These are phyloP conservation scores for Gamsiella multidivaricata DNA, from an alignment of 192 early-diverging fungal species.

Conservation along the genomic window DNA sequence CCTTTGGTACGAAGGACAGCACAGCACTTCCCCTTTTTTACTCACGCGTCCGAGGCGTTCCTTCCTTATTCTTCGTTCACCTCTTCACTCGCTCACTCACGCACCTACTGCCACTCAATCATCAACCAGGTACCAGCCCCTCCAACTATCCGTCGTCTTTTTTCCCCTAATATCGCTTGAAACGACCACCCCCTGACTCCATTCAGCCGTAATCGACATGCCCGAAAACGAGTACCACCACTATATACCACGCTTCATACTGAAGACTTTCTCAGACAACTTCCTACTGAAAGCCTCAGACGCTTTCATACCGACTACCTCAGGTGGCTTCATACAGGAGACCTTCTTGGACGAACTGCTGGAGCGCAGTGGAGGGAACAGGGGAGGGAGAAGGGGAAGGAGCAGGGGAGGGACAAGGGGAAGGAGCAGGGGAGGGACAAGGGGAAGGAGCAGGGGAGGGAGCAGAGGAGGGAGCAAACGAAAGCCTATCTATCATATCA, in stretches of 20 bases:
- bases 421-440: neutral
- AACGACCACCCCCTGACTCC: no score
- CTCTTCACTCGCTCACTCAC: no score
- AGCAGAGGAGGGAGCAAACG: neutral
- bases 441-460: neutral
- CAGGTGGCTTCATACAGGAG: slow-evolving; percentile 18
- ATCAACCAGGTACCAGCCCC: no score
- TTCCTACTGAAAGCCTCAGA: neutral
- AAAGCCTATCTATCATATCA: neutral
- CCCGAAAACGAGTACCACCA: slow-evolving; percentile 33
- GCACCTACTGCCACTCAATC: no score
- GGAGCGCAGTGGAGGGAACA: neutral
- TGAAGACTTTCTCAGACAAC: slow-evolving; percentile 35
- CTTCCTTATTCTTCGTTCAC: no score
- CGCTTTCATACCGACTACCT: neutral
- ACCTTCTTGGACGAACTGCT: slow-evolving; percentile 15
- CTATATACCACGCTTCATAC: slow-evolving; percentile 50
- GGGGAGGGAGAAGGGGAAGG: slow-evolving; percentile 17
- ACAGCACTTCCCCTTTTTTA: no score
- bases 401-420: neutral
- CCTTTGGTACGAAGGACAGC: no score
- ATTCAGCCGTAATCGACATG: neutral
- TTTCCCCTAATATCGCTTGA: no score
- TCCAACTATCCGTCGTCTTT: no score
- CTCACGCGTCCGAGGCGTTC: no score